Evolutionary conservation across 495 filamentous ascomycete genomes (phyloP).

Genomic region (Opeltia flavorubescens): DNA sequence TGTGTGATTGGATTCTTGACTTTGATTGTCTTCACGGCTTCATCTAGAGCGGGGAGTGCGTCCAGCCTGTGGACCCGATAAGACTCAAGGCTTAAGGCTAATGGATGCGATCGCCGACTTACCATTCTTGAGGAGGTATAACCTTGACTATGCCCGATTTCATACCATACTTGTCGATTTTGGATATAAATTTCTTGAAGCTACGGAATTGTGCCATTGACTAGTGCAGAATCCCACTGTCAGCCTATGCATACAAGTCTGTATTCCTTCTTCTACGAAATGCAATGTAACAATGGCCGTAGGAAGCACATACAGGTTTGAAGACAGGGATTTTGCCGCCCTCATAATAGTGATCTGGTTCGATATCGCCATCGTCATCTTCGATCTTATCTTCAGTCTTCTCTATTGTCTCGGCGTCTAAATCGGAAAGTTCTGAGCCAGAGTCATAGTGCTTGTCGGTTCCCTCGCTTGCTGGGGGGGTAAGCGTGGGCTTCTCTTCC

Average conservation of each 20-base stretch:
- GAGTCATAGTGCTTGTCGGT: slow-evolving; percentile 18
- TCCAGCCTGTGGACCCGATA: slow-evolving; percentile 40
- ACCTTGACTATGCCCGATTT: slow-evolving; percentile 92
- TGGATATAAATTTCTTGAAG: slow-evolving; percentile 78
- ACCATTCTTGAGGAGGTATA: slow-evolving; percentile 90
- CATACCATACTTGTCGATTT: slow-evolving; percentile 91
- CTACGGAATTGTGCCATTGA: slow-evolving; percentile 87
- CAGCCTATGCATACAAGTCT: not conserved
- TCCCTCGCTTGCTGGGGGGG: slow-evolving; percentile 18
- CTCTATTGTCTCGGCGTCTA: slow-evolving; percentile 26
- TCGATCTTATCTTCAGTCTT: not conserved
- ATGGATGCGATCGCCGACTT: slow-evolving; percentile 19
- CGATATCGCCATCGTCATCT: slow-evolving; percentile 54
- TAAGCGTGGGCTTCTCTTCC: slow-evolving; percentile 16
- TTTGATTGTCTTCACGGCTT: slow-evolving; percentile 76
- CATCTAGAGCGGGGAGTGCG: slow-evolving; percentile 59
- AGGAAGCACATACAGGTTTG: slow-evolving; percentile 51
- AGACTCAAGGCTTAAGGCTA: not conserved
- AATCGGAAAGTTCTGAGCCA: slow-evolving; percentile 19
- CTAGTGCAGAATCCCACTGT: slow-evolving; percentile 18
- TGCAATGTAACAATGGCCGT: not conserved
- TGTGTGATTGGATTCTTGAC: slow-evolving; percentile 96
- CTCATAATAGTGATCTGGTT: slow-evolving; percentile 77
- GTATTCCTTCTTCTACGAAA: not conserved
- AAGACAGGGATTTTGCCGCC: slow-evolving; percentile 85